Evolutionary conservation across 2,329 filamentous ascomycete species (phyloP), one percentile per base, ranked within the genome.

Genomic region (Fusarium sp.): DNA sequence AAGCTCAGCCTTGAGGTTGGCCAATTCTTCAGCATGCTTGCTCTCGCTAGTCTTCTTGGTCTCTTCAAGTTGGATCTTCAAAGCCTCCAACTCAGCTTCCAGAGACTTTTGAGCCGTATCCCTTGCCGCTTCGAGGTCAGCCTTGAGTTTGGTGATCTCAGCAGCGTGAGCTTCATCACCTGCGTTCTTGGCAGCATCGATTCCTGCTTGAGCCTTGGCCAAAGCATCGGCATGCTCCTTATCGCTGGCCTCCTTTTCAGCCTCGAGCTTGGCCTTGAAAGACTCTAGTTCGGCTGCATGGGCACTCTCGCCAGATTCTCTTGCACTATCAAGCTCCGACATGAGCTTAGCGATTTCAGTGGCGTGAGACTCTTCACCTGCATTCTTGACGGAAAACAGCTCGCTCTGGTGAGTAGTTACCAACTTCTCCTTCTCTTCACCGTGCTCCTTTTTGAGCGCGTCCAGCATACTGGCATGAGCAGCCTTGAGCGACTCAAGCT

Each of bases 401-500:
- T 77, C 75, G n/a, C 74, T 69, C 51, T 76, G 56, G 37, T 81
- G 78, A 7, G 57, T 55, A 10, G 76, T 71, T 23, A 75, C 50
- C 2, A 77, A 56, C 23, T 73, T 69, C 62, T 82, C 77, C 65
- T 78, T 81, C 50, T 82, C 78, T 9, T 78, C 70, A 2, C 76
- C 76, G 30, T 78, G 75, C 39, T 82, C 79, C 56, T 78, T 77
- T 71, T 81, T 81, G 33, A 87, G 77, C 1, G 75, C 70, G 23
- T 82, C 78, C 20, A 87, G 46, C 17, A 78, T 72, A 48, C 79
- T 78, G 17, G 76, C 77, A 64, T 88, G 85, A 2, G 80, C 77
- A 17, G 79, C 74, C 74, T 82, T 79, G 22, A 85, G 78, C 2
- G 73, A 70, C 51, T 79, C 78, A 27, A 85, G 67, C 62, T 84